phyloP scores from a whole-genome alignment of 805 yeast species.

The Candida sanyiensis region DNA sequence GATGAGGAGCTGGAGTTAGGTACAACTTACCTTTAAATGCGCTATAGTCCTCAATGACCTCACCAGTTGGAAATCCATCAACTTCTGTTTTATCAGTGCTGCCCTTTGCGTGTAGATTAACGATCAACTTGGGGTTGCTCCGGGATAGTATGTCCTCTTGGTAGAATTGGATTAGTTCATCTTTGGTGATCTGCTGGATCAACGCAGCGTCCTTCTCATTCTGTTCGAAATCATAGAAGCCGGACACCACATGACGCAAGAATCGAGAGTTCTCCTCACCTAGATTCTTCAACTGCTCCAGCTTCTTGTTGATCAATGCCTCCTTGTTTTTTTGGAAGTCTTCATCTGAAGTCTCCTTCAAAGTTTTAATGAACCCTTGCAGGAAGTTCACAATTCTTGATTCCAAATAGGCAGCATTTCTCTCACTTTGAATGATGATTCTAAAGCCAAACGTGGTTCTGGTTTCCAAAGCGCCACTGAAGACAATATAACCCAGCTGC shows the following conservation, averaged over 20 bases:
- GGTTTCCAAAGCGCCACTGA: conserved; percentile 62
- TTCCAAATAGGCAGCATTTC: conserved; percentile 66
- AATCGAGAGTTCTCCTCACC: conserved; percentile 66
- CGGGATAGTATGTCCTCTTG: conserved; percentile 34
- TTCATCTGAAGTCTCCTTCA: conserved; percentile 49
- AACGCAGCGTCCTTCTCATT: conserved; percentile 51
- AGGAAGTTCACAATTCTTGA: conserved; percentile 70
- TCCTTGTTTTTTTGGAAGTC: conserved; percentile 66
- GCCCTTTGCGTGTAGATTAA: conserved; percentile 55
- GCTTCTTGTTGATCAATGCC: conserved; percentile 59
- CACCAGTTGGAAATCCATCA: conserved; percentile 44
- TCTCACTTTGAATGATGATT: conserved; percentile 79
- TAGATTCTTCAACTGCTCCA: conserved; percentile 71
- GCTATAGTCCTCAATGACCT: conserved; percentile 38
- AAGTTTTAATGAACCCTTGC: conserved; percentile 35
- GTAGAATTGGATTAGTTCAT: conserved; percentile 54
- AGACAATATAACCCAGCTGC: conserved; percentile 92
- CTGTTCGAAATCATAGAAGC: conserved; percentile 70
- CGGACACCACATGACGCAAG: conserved; percentile 64
- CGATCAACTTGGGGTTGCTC: conserved; percentile 40
- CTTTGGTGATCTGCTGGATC: conserved; percentile 47
- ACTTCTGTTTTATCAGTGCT: conserved; percentile 22
- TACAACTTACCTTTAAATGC: conserved; percentile 50
- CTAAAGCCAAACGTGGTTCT: conserved; percentile 71
- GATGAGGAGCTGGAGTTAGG: conserved; percentile 58